phyloP scores from a whole-genome alignment of 352 stramenopile species.

The Phytophthora litchii region DNA sequence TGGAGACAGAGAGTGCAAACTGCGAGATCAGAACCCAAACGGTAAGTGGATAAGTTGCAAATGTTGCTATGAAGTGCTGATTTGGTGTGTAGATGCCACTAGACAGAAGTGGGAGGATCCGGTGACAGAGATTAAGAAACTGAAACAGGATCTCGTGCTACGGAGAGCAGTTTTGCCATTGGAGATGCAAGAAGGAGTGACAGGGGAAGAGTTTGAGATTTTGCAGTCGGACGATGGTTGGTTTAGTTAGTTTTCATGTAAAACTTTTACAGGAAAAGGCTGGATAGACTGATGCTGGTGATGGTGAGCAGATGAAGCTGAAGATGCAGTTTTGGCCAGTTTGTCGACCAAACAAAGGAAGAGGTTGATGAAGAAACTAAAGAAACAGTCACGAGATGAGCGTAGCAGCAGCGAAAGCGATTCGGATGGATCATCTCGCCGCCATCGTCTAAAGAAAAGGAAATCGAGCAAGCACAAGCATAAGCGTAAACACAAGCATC shows the following conservation, averaged over 20 bases:
- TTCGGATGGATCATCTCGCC: constrained; percentile 16
- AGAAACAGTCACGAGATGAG: constrained; percentile 29
- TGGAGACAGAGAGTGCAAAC: constrained; percentile 80
- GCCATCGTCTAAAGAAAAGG: constrained; percentile 26
- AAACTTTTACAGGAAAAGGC: too few relatives aligned
- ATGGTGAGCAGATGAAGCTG: constrained; percentile 27
- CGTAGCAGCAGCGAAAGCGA: constrained; percentile 20
- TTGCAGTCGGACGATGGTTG: constrained; percentile 66
- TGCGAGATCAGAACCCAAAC: constrained; percentile 78
- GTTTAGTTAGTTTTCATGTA: not conserved
- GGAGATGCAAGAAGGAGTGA: constrained; percentile 58
- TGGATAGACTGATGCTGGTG: not conserved
- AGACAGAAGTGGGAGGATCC: constrained; percentile 77
- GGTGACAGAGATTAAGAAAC: constrained; percentile 68
- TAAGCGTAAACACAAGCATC: constrained; percentile 28
- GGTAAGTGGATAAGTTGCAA: constrained; percentile 33
- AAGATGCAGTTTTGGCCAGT: constrained; percentile 56
- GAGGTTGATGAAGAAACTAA: constrained; percentile 59
- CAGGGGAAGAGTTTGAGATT: constrained; percentile 61
- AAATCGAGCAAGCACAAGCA: constrained; percentile 42
- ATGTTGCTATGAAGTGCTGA: constrained; percentile 1
- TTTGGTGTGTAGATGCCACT: constrained; percentile 53
- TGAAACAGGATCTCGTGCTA: constrained; percentile 70
- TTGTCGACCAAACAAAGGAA: constrained; percentile 79
- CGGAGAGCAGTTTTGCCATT: constrained; percentile 59